Conservation (phyloP, 2,329 filamentous ascomycete species). For the Aspergillus nomiae region DNA sequence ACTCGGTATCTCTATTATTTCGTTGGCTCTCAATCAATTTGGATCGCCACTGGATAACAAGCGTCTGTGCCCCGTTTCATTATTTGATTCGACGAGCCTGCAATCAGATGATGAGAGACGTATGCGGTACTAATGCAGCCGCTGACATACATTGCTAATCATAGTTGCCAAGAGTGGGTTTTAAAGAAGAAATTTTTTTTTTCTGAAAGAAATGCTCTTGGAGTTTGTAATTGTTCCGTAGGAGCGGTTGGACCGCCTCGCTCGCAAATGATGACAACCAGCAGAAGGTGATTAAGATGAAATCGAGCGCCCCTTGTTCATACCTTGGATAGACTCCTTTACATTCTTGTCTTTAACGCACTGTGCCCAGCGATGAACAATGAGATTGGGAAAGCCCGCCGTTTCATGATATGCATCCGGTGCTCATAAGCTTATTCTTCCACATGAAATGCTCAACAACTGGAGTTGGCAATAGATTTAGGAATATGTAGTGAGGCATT, state of each 20-base stretch:
- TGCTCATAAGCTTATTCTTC: slow-evolving; percentile 2
- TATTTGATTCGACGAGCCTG: slow-evolving; percentile 15
- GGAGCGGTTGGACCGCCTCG: neutral
- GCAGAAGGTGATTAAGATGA: neutral
- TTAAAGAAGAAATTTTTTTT: neutral
- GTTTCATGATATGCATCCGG: slow-evolving; percentile 1
- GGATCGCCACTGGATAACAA: slow-evolving; percentile 10
- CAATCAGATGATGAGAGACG: slow-evolving; percentile 19
- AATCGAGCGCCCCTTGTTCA: neutral
- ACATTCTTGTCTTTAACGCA: neutral
- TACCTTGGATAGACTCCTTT: neutral
- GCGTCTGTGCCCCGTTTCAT: slow-evolving; percentile 13
- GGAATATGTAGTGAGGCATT: neutral
- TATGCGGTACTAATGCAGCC: slow-evolving; percentile 23
- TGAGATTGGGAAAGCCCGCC: neutral
- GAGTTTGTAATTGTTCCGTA: neutral
- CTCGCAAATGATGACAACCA: neutral
- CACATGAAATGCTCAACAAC: neutral
- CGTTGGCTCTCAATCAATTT: slow-evolving; percentile 16
- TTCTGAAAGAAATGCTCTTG: neutral
- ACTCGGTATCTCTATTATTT: slow-evolving; percentile 1
- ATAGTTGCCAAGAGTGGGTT: slow-evolving; percentile 1
- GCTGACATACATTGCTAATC: slow-evolving; percentile 15
- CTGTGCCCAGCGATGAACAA: neutral
- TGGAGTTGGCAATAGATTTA: neutral